Conservation (phyloP, 805 yeast species). For the Saccharomycopsis olivae region DNA sequence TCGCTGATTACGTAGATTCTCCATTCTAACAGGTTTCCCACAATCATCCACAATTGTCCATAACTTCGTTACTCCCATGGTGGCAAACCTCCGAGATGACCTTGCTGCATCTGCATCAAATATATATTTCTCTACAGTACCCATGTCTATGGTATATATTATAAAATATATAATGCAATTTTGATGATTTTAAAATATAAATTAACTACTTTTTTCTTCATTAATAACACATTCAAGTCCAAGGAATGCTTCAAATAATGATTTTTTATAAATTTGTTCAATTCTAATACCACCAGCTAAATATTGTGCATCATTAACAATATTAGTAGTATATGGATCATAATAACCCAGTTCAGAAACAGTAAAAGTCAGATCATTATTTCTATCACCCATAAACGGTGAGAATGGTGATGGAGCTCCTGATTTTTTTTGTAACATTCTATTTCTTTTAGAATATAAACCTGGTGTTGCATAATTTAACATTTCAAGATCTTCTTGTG, state of each 20-base stretch:
- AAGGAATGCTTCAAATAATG: constrained; percentile 79
- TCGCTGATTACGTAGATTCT: constrained; percentile 64
- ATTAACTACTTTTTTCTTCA: constrained; percentile 46
- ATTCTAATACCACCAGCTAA: constrained; percentile 81
- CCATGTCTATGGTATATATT: too few species aligned
- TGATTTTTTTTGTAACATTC: constrained; percentile 22
- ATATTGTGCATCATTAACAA: constrained; percentile 49
- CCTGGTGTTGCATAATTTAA: constrained; percentile 14
- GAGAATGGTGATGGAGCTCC: constrained; percentile 58
- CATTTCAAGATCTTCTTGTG: constrained; percentile 19
- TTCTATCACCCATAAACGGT: constrained; percentile 88
- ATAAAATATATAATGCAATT: too few species aligned
- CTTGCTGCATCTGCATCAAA: too few species aligned
- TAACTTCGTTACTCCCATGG: constrained; percentile 91
- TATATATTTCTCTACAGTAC: too few species aligned
- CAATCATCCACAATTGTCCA: constrained; percentile 91
- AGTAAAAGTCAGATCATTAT: constrained; percentile 26
- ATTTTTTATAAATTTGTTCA: constrained; percentile 57
- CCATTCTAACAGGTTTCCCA: constrained; percentile 83
- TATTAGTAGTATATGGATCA: constrained; percentile 53
- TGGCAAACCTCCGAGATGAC: too few species aligned
- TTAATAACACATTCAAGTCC: constrained; percentile 80
- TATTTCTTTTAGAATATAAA: constrained; percentile 22
- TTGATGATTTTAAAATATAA: too few species aligned
- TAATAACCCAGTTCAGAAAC: constrained; percentile 45